These are phyloP conservation scores for Backusella psychrophila DNA, from an alignment of 192 early-diverging fungal genomes.

Conservation along the genomic window DNA sequence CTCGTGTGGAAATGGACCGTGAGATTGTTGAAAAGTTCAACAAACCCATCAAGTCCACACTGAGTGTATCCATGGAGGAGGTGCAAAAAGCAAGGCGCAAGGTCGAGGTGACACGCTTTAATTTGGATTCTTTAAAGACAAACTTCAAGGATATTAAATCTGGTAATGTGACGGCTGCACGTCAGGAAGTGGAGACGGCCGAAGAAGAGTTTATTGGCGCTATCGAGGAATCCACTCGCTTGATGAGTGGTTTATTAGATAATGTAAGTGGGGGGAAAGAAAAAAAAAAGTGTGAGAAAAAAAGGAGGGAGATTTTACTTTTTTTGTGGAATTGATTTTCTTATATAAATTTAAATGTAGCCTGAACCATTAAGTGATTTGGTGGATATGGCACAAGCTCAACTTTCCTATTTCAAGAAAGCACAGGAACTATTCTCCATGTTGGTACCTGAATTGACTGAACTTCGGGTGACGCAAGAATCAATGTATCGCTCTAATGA, in stretches of 20 bases:
- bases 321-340: not conserved
- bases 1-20: conserved; percentile 69
- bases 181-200: conserved; percentile 76
- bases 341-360: conserved; percentile 18
- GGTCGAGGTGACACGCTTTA: conserved; percentile 71
- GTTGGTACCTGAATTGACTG: conserved; percentile 85
- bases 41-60: conserved; percentile 60
- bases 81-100: conserved; percentile 84
- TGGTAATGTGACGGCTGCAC: conserved; percentile 61
- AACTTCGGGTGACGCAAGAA: conserved; percentile 89
- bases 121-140: conserved; percentile 79
- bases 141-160: conserved; percentile 67
- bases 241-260: conserved; percentile 89
- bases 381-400: conserved; percentile 77
- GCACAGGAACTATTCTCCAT: conserved; percentile 59
- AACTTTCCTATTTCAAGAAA: conserved; percentile 83
- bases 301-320: not conserved
- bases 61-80: conserved; percentile 67
- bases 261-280: conserved; percentile 32
- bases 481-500: conserved; percentile 64
- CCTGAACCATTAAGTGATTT: conserved; percentile 76
- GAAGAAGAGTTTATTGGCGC: conserved; percentile 92
- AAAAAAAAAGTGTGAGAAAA: too few species aligned
- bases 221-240: conserved; percentile 86
- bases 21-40: conserved; percentile 68